Evolutionary conservation across 1,139 yeast species (phyloP).

Genomic region (Debaryomycetaceae sp.): DNA sequence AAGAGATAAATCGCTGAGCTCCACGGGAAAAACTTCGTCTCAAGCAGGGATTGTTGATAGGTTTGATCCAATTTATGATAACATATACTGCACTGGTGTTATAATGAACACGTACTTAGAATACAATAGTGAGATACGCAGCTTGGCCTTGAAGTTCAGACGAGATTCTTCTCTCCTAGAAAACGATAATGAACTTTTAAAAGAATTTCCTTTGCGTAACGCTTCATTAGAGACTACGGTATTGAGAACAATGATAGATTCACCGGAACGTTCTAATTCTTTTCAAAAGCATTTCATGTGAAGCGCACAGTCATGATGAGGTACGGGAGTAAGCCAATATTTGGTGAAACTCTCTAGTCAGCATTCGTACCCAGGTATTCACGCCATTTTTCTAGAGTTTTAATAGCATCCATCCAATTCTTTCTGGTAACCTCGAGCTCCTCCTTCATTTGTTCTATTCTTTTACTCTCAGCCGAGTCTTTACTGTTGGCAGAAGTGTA

Average conservation of each 20-base stretch:
- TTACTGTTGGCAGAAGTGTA: conserved; percentile 4
- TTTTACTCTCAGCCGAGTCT: conserved; percentile 7
- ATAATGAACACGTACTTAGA: conserved; percentile 28
- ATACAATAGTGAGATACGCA: conserved; percentile 12
- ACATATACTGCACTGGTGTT: conserved; percentile 30
- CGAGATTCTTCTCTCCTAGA: conserved; percentile 6
- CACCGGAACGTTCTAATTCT: conserved; percentile 1
- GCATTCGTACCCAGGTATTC: conserved; percentile 10
- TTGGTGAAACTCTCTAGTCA: neutral
- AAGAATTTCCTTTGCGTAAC: conserved; percentile 29
- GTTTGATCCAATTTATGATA: conserved; percentile 12
- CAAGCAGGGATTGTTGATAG: conserved; percentile 4
- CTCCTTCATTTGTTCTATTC: conserved; percentile 25
- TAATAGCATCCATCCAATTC: conserved; percentile 45
- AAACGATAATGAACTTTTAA: conserved; percentile 17
- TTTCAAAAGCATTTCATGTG: neutral
- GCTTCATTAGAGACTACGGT: conserved; percentile 33
- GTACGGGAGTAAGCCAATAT: neutral
- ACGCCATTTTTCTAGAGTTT: conserved; percentile 48
- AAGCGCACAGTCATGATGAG: neutral
- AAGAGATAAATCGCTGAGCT: neutral
- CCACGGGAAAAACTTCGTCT: neutral
- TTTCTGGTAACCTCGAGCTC: conserved; percentile 35
- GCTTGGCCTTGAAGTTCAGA: conserved; percentile 18
- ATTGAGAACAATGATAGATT: conserved; percentile 11